Conservation (phyloP, 2,329 filamentous ascomycete genomes). For the Ascochyta viciae-villosae region DNA sequence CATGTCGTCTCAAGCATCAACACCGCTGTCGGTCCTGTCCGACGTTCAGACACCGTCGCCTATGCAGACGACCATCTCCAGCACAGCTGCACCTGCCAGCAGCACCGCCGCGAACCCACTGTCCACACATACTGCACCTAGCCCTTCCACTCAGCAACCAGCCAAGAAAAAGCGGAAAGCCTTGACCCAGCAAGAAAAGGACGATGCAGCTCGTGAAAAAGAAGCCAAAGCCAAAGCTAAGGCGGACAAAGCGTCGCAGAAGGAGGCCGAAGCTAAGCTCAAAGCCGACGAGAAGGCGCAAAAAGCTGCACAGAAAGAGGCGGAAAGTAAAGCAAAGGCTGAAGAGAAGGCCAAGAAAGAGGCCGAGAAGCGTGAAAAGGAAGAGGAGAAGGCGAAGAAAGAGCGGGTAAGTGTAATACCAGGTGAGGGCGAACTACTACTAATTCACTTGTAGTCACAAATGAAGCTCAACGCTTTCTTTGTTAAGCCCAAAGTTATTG, state of each 20-base stretch:
- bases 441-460: constrained; percentile 46
- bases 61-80: constrained; percentile 18
- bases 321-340: constrained; percentile 47
- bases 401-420: constrained; percentile 46
- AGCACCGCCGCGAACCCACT: constrained; percentile 19
- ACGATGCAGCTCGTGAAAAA: constrained; percentile 48
- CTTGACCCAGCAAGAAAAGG: constrained; percentile 53
- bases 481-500: constrained; percentile 48
- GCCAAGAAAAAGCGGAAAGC: constrained; percentile 55
- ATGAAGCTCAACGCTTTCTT: constrained; percentile 56
- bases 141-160: constrained; percentile 35
- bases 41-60: constrained; percentile 44
- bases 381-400: constrained; percentile 48
- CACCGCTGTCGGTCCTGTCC: constrained; percentile 42
- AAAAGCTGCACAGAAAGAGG: constrained; percentile 43
- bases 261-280: constrained; percentile 44
- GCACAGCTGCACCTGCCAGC: constrained; percentile 23
- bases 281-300: constrained; percentile 49
- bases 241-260: constrained; percentile 45
- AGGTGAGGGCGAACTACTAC: constrained; percentile 18
- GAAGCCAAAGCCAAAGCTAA: constrained; percentile 48
- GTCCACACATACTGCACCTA: constrained; percentile 5
- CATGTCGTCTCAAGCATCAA: constrained; percentile 37
- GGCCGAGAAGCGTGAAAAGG: constrained; percentile 56
- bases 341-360: constrained; percentile 53